Evolutionary conservation across 129 eudicot genomes (phyloP).

Genomic region (Chrysanthemum seticuspe): DNA sequence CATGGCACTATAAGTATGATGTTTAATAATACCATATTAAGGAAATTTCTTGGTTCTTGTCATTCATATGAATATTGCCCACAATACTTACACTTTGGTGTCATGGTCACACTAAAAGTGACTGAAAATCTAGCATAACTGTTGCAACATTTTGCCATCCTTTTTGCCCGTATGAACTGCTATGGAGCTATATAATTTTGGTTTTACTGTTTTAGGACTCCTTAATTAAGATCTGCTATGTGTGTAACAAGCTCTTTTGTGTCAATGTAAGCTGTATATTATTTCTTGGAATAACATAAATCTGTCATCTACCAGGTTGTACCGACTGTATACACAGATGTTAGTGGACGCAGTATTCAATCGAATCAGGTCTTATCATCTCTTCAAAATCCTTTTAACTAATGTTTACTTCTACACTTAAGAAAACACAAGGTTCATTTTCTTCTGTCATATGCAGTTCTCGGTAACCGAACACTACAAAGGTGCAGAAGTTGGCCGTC

Average conservation of each 20-base stretch:
- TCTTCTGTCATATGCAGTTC: constrained; percentile 47
- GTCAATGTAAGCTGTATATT: background rate
- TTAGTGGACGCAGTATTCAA: constrained; percentile 60
- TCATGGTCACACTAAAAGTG: too few relatives aligned
- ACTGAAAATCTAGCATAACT: too few relatives aligned
- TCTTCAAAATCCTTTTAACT: background rate
- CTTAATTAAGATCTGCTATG: too few relatives aligned
- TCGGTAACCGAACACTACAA: constrained; percentile 89
- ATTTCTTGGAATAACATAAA: constrained; percentile 22
- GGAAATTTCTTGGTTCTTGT: too few relatives aligned
- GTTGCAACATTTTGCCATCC: too few relatives aligned
- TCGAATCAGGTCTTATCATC: constrained; percentile 68
- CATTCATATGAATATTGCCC: too few relatives aligned
- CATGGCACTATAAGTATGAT: too few relatives aligned
- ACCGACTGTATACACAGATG: constrained; percentile 73
- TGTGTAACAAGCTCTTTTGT: background rate
- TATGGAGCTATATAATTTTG: too few relatives aligned
- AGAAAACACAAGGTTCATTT: background rate
- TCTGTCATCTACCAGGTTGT: constrained; percentile 57
- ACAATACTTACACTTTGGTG: too few relatives aligned
- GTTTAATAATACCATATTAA: too few relatives aligned
- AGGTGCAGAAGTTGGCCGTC: constrained; percentile 56
- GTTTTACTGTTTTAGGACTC: too few relatives aligned
- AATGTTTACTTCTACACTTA: background rate
- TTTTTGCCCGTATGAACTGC: too few relatives aligned